Percentiles rank a stretch among this genome's conserved stretches.
Evolutionary conservation across 805 yeast genomes (phyloP).

Genomic region (Ogataea parapolymorpha): DNA sequence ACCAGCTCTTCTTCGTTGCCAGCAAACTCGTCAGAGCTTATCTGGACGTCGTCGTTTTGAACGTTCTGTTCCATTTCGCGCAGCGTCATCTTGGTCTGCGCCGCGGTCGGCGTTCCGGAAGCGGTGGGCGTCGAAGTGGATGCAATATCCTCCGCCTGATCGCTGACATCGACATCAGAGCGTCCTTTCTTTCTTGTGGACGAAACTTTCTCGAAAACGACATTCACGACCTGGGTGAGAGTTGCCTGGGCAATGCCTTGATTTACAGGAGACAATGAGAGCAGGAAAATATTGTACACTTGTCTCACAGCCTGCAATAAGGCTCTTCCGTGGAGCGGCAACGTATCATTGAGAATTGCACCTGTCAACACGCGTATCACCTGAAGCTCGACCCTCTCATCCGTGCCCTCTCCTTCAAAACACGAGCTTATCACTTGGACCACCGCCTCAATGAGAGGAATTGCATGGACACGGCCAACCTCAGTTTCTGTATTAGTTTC

Average conservation of each 20-base stretch:
- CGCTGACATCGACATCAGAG: neutral
- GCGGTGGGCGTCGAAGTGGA: neutral
- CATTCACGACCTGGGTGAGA: constrained; percentile 82
- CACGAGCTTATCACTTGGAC: constrained; percentile 81
- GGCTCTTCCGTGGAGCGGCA: constrained; percentile 88
- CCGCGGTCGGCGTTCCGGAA: neutral
- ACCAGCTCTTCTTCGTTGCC: constrained; percentile 62
- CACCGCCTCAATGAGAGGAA: constrained; percentile 71
- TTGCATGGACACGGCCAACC: constrained; percentile 30
- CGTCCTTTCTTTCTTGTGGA: constrained; percentile 6
- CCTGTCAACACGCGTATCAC: constrained; percentile 89
- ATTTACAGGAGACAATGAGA: constrained; percentile 75
- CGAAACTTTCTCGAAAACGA: constrained; percentile 71
- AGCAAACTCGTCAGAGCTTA: constrained; percentile 41
- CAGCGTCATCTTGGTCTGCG: constrained; percentile 43
- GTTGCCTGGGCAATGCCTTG: constrained; percentile 96
- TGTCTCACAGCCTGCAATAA: constrained; percentile 88
- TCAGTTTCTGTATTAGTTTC: constrained; percentile 45
- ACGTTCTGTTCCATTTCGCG: constrained; percentile 53
- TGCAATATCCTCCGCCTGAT: constrained; percentile 4
- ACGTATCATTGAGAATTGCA: constrained; percentile 73
- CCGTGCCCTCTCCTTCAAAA: constrained; percentile 90
- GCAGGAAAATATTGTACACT: constrained; percentile 86
- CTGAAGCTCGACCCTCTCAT: constrained; percentile 84
- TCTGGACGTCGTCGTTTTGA: constrained; percentile 50